These are phyloP conservation scores for Calvatia gigantea DNA, from an alignment of 768 basidiomycete species.

Conservation along the genomic window DNA sequence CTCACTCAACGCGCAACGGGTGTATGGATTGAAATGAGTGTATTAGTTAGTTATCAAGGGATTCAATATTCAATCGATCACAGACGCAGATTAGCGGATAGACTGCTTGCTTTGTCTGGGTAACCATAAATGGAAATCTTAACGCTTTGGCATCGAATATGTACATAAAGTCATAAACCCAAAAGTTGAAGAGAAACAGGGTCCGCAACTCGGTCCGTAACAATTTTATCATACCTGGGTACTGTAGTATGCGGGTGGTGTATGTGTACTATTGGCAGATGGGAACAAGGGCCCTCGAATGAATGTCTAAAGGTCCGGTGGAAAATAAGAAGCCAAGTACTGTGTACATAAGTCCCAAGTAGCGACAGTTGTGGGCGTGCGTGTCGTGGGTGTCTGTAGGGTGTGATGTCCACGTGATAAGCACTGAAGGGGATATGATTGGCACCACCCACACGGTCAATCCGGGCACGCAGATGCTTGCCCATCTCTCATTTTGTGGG, in stretches of 20 bases:
- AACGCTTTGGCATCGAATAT: too few species aligned
- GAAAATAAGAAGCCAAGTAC: not conserved
- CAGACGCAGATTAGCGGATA: not conserved
- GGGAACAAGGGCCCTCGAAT: too few species aligned
- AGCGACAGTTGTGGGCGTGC: slow-evolving; percentile 10
- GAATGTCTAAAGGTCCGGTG: not conserved
- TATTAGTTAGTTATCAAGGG: not conserved
- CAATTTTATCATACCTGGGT: too few species aligned
- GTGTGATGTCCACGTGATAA: slow-evolving; percentile 5
- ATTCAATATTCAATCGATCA: too few species aligned
- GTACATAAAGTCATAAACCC: too few species aligned
- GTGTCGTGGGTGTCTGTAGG: slow-evolving; percentile 9
- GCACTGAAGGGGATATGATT: not conserved
- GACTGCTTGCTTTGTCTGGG: slow-evolving; percentile 5
- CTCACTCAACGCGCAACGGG: slow-evolving; percentile 42
- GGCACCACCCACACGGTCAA: not conserved
- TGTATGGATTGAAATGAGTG: slow-evolving; percentile 31
- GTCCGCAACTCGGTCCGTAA: too few species aligned
- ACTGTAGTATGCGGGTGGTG: too few species aligned
- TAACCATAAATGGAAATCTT: slow-evolving; percentile 7
- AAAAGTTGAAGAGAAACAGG: too few species aligned
- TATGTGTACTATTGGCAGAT: not conserved
- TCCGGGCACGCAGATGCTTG: slow-evolving; percentile 2
- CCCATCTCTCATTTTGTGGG: slow-evolving; percentile 6
- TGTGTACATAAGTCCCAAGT: slow-evolving; percentile 6